Conservation (phyloP, 139 green algal genomes). For the Zygnema circumcarinatum region DNA sequence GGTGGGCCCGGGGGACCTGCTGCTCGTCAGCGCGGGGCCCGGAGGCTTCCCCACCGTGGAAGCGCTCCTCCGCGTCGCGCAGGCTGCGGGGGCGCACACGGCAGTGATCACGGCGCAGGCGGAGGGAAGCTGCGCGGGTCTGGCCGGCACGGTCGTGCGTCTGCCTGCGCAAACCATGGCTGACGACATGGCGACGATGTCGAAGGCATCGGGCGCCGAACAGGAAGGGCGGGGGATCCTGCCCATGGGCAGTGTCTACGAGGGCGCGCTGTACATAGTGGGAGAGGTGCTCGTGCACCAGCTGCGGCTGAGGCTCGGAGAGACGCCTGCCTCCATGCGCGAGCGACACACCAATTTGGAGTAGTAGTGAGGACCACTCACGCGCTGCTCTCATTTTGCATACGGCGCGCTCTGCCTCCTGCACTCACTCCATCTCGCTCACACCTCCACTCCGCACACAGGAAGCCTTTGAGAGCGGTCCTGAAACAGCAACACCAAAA, state of each 20-base stretch:
- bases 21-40: constrained; percentile 46
- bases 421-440: background rate
- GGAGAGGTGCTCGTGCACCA: constrained; percentile 15
- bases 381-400: too few species aligned
- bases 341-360: constrained; percentile 39
- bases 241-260: constrained; percentile 46
- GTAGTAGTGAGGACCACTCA: too few species aligned
- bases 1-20: constrained; percentile 35
- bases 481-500: background rate
- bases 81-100: constrained; percentile 12
- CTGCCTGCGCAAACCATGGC: constrained; percentile 42
- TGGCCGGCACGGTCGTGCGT: constrained; percentile 16
- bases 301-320: constrained; percentile 4
- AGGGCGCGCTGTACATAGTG: constrained; percentile 28
- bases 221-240: background rate
- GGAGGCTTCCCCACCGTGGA: constrained; percentile 51
- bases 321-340: constrained; percentile 16
- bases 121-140: background rate
- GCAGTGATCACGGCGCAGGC: constrained; percentile 45
- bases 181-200: background rate
- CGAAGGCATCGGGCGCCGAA: background rate
- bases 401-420: background rate
- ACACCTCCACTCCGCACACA: background rate
- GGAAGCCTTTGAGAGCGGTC: background rate
- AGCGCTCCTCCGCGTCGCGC: constrained; percentile 30